Evolutionary conservation across 2,329 filamentous ascomycete genomes (phyloP).

Genomic region (Penicillium sp.): DNA sequence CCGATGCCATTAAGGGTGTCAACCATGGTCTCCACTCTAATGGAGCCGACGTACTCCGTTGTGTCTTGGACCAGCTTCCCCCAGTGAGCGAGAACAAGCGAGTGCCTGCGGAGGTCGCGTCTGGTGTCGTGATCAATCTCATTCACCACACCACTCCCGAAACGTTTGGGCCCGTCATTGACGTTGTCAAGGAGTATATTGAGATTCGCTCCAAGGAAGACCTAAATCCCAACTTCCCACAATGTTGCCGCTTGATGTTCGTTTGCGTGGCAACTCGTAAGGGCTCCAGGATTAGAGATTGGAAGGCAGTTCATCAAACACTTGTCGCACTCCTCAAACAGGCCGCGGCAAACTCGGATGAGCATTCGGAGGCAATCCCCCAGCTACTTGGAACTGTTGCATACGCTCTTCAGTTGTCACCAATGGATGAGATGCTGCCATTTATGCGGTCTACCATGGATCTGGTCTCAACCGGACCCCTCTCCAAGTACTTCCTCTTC

Average conservation of each 20-base stretch:
- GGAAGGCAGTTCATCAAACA: constrained; percentile 65
- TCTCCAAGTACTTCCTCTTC: constrained; percentile 74
- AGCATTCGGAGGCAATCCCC: constrained; percentile 31
- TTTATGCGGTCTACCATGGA: constrained; percentile 67
- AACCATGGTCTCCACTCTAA: constrained; percentile 62
- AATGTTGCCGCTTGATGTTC: constrained; percentile 50
- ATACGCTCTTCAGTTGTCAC: constrained; percentile 72
- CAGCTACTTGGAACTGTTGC: constrained; percentile 54
- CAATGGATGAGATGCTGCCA: constrained; percentile 76
- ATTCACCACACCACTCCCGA: constrained; percentile 79
- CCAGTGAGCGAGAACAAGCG: constrained; percentile 33
- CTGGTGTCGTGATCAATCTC: constrained; percentile 75
- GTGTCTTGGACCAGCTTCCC: constrained; percentile 47
- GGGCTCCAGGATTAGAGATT: constrained; percentile 72
- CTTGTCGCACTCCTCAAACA: constrained; percentile 57
- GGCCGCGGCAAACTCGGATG: constrained; percentile 26
- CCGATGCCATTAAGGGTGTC: constrained; percentile 72
- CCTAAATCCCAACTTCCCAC: constrained; percentile 43
- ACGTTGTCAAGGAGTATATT: constrained; percentile 60
- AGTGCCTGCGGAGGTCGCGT: constrained; percentile 59
- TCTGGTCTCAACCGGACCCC: constrained; percentile 63
- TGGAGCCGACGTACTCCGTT: constrained; percentile 55
- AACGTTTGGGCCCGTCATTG: constrained; percentile 70
- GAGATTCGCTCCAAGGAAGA: constrained; percentile 37
- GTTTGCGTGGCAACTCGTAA: constrained; percentile 77